phyloP scores from a whole-genome alignment of 495 filamentous ascomycete genomes.

The Pseudevernia furfuracea region DNA sequence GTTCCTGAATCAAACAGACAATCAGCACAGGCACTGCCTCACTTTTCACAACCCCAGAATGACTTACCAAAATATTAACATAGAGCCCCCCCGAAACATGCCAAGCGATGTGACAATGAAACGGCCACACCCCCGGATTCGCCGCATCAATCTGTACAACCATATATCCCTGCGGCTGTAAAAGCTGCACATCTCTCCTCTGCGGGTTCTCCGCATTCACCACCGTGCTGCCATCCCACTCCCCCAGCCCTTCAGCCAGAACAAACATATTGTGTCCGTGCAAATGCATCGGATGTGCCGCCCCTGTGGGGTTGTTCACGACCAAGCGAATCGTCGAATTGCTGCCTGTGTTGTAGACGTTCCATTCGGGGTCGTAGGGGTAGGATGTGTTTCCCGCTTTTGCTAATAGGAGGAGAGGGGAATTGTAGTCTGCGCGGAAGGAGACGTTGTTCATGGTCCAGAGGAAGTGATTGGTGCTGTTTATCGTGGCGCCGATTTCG shows the following conservation, averaged over 20 bases:
- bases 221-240: slow-evolving; percentile 25
- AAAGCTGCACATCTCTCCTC: slow-evolving; percentile 23
- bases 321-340: slow-evolving; percentile 47
- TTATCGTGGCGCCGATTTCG: slow-evolving; percentile 40
- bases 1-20: too few species aligned
- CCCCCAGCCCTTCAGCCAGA: slow-evolving; percentile 24
- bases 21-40: too few species aligned
- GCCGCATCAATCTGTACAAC: slow-evolving; percentile 21
- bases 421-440: slow-evolving; percentile 52
- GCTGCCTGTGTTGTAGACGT: slow-evolving; percentile 31
- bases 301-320: slow-evolving; percentile 41
- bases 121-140: slow-evolving; percentile 26
- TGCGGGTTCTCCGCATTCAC: slow-evolving; percentile 18
- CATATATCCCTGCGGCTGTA: slow-evolving; percentile 20
- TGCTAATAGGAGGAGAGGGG: slow-evolving; percentile 47
- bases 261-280: slow-evolving; percentile 36
- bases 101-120: slow-evolving; percentile 23
- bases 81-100: slow-evolving; percentile 15
- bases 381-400: slow-evolving; percentile 35
- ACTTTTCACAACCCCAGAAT: too few species aligned
- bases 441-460: slow-evolving; percentile 49
- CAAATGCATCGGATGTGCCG: slow-evolving; percentile 32
- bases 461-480: slow-evolving; percentile 44
- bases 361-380: slow-evolving; percentile 44
- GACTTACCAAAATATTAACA: slow-evolving; percentile 7